phyloP scores from a whole-genome alignment of 169 alveolate genomes.

The Babesia gibsoni region DNA sequence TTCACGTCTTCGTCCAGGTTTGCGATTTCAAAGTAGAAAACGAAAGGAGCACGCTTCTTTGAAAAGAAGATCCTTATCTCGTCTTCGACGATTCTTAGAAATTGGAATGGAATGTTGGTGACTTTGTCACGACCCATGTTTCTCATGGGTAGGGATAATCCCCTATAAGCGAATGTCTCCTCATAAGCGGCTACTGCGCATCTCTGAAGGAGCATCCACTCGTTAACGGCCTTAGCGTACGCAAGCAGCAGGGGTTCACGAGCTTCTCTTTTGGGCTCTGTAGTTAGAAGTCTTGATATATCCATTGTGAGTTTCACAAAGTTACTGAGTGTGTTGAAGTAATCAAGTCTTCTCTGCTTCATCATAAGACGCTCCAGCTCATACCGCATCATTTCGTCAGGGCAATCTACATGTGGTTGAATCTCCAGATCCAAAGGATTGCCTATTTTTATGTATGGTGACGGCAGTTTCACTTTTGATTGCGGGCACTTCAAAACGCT shows the following conservation, averaged over 20 bases:
- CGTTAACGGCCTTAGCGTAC: conserved; percentile 71
- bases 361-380: conserved; percentile 80
- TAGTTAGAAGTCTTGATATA: conserved; percentile 64
- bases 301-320: conserved; percentile 73
- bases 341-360: conserved; percentile 85
- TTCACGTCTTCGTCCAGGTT: conserved; percentile 82
- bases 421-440: conserved; percentile 71
- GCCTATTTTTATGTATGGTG: conserved; percentile 76
- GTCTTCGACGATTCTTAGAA: conserved; percentile 73
- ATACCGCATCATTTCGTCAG: conserved; percentile 63
- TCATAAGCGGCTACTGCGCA: conserved; percentile 78
- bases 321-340: conserved; percentile 80
- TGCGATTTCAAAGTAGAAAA: conserved; percentile 83
- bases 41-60: conserved; percentile 84
- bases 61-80: conserved; percentile 82
- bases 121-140: conserved; percentile 24
- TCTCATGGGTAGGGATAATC: conserved; percentile 76
- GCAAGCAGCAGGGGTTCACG: conserved; percentile 58
- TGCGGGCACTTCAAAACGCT: conserved; percentile 52
- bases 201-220: conserved; percentile 79
- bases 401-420: conserved; percentile 68
- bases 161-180: conserved; percentile 75
- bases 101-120: conserved; percentile 66
- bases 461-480: conserved; percentile 72
- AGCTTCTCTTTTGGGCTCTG: conserved; percentile 72